These are phyloP conservation scores for Metschnikowia noctiluminum DNA, from an alignment of 805 yeast genomes.

Conservation along the genomic window DNA sequence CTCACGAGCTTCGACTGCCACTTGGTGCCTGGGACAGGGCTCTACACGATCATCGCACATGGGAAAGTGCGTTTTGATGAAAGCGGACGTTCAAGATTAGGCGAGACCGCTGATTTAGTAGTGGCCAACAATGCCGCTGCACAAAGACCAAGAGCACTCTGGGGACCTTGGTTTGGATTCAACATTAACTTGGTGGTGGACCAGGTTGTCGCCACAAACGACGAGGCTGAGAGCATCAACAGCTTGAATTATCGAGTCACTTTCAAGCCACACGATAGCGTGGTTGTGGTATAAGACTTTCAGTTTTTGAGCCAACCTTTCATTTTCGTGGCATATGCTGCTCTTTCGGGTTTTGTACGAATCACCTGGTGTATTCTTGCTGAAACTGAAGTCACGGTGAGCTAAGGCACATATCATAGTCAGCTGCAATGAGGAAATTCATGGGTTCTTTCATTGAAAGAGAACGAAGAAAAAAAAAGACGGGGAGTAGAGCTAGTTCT, in stretches of 20 bases:
- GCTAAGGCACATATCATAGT: too few relatives aligned
- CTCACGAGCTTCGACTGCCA: slow-evolving; percentile 66
- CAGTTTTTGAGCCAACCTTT: too few relatives aligned
- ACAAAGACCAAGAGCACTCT: slow-evolving; percentile 41
- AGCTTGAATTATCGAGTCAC: slow-evolving; percentile 66
- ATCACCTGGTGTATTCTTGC: too few relatives aligned
- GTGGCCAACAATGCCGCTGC: slow-evolving; percentile 5
- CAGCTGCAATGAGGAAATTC: too few relatives aligned
- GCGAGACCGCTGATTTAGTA: slow-evolving; percentile 58
- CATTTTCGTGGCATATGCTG: too few relatives aligned
- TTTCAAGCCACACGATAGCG: slow-evolving; percentile 54
- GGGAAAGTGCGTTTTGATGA: slow-evolving; percentile 74
- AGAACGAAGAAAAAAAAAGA: too few relatives aligned
- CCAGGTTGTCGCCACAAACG: slow-evolving; percentile 37
- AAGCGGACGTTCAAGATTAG: slow-evolving; percentile 62
- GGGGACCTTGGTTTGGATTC: slow-evolving; percentile 74
- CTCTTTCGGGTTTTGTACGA: too few relatives aligned
- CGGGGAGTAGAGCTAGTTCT: too few relatives aligned
- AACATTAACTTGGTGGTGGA: slow-evolving; percentile 58
- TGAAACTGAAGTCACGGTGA: too few relatives aligned
- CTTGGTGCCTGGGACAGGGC: slow-evolving; percentile 61
- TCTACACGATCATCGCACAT: slow-evolving; percentile 48
- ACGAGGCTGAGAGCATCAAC: slow-evolving; percentile 47
- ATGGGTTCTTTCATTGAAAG: too few relatives aligned
- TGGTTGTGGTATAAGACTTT: slow-evolving; percentile 19